Base-by-base conservation (phyloP, 2,329 filamentous ascomycete genomes). In the Fusarium scirpi region DNA sequence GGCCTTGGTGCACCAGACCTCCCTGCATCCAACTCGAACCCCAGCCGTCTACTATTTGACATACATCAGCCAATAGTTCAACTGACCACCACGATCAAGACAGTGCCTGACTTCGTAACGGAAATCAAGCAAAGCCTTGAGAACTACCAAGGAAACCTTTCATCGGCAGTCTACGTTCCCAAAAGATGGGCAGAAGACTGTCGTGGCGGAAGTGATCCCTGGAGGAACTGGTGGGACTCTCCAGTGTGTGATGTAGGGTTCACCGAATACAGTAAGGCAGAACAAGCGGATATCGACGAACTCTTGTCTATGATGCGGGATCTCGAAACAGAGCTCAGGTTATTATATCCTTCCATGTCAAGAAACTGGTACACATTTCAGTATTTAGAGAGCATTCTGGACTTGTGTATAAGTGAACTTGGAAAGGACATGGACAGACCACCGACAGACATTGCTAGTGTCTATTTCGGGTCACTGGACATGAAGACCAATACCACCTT, bases 371-470 rank as follows among this genome's bases (percentile, higher is more conserved):
- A n/a, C 18, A n/a, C 34, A 38, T 38, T 38, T 11, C 34, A 38
- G 9, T n/a, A 6, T n/a, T 4, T 38, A 12, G 34, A 38, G 3
- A 38, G 18, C 10, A 38, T 38, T 7, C 18, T 38, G 34, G 34
- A 38, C 34, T 11, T 10, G 3, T 38, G 34, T 38, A 38, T n/a
- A n/a, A n/a, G 1, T 7, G 34, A 12, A n/a, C 34, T 38, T n/a
- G 18, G 10, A n/a, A 6, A n/a, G 6, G 18, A 2, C 5, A 4
- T n/a, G 18, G 10, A n/a, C 3, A 3, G 34, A n/a, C 1, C 6
- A 2, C 18, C 18, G 6, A 38, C 6, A 38, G 9, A 38, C 10
- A 38, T n/a, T 38, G 34, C 18, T 6, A n/a, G 7, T 11, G 9
- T 38, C 10, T 38, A 38, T 38, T 38, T 11, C 18, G 18, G 18